Percentiles rank a stretch among this genome's conserved stretches.
These are phyloP conservation scores for Ophiocordyceps australis DNA, from an alignment of 2,329 filamentous ascomycete genomes.

Conservation along the genomic window DNA sequence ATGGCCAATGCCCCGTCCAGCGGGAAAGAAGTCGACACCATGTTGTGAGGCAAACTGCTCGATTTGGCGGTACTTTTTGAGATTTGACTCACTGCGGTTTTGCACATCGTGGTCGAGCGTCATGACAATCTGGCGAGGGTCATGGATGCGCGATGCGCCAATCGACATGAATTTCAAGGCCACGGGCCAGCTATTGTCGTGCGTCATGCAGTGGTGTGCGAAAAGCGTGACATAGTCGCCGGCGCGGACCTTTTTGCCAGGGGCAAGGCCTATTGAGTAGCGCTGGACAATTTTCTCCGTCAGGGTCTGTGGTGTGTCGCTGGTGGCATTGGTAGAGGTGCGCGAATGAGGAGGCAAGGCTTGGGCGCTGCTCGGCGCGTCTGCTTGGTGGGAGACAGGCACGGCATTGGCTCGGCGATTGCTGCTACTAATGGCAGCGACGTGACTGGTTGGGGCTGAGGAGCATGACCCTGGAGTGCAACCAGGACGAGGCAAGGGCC, in stretches of 20 bases:
- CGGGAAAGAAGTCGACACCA: conserved; percentile 59
- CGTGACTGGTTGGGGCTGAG: no score
- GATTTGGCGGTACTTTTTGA: conserved; percentile 70
- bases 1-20: conserved; percentile 71
- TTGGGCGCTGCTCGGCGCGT: no score
- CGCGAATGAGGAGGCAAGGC: no score
- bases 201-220: conserved; percentile 68
- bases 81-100: conserved; percentile 59
- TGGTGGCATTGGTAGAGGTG: conserved; percentile 12
- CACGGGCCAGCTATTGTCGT: conserved; percentile 69
- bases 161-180: conserved; percentile 62
- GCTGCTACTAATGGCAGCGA: no score
- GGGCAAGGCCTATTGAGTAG: conserved; percentile 56
- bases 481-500: no score
- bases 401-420: no score
- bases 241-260: conserved; percentile 55
- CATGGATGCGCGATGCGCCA: conserved; percentile 52
- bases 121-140: conserved; percentile 61
- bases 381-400: no score
- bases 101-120: conserved; percentile 81
- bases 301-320: conserved; percentile 48
- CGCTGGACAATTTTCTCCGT: conserved; percentile 86
- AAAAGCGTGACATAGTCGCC: conserved; percentile 72
- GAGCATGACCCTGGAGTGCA: no score
- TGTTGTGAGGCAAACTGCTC: conserved; percentile 67